Conservation (phyloP, 2,329 filamentous ascomycete genomes). For the Pestalotiopsis sp. region DNA sequence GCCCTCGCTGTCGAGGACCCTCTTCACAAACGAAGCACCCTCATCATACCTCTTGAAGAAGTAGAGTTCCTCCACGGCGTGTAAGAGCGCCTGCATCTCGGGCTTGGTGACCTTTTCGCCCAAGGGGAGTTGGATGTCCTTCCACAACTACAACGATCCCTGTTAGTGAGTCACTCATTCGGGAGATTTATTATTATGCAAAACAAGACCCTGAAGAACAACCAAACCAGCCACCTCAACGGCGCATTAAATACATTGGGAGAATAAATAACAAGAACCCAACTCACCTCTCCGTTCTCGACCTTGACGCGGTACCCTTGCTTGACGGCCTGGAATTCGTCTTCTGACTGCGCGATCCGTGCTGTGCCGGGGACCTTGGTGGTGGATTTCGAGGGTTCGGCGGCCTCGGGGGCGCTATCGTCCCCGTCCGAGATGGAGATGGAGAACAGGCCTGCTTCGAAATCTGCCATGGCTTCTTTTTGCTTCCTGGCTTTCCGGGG, state of each 20-base stretch:
- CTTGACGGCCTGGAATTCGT: slow-evolving; percentile 50
- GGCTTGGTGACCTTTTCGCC: slow-evolving; percentile 42
- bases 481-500: neutral
- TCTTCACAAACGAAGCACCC: slow-evolving; percentile 42
- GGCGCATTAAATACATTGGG: neutral
- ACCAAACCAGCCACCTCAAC: slow-evolving; percentile 17
- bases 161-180: slow-evolving; percentile 9
- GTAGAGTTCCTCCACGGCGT: slow-evolving; percentile 62
- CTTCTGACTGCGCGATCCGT: slow-evolving; percentile 47
- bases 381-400: slow-evolving; percentile 19
- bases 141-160: slow-evolving; percentile 41
- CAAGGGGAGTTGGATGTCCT: slow-evolving; percentile 45
- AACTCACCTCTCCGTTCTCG: slow-evolving; percentile 56
- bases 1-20: slow-evolving; percentile 32
- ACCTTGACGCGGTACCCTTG: slow-evolving; percentile 48
- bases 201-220: neutral
- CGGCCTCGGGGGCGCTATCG: slow-evolving; percentile 24
- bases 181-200: neutral
- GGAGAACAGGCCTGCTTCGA: slow-evolving; percentile 40
- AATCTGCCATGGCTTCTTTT: slow-evolving; percentile 20
- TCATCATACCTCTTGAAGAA: slow-evolving; percentile 52
- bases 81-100: slow-evolving; percentile 51
- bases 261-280: slow-evolving; percentile 1
- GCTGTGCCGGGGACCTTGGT: slow-evolving; percentile 16
- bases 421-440: slow-evolving; percentile 45